Percentiles rank a stretch among this genome's conserved stretches.
Conservation (phyloP, 2,329 filamentous ascomycete species). For the Pseudomassariella vexata region DNA sequence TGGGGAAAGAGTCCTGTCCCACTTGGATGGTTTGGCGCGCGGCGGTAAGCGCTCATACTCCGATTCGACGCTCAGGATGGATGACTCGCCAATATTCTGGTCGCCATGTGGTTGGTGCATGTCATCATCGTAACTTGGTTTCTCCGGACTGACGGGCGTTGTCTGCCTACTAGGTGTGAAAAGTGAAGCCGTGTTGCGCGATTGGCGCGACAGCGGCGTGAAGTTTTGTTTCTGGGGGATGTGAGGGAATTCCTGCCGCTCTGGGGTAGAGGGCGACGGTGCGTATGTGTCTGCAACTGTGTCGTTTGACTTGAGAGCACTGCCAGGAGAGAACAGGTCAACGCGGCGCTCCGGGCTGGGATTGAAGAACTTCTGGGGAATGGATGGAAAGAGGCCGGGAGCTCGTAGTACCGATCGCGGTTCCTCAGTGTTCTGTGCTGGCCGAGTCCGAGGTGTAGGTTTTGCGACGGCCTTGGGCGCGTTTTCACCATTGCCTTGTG, state of each 20-base stretch:
- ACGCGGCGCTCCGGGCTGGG: constrained; percentile 24
- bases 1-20: constrained; percentile 47
- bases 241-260: constrained; percentile 24
- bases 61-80: constrained; percentile 30
- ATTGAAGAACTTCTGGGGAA: constrained; percentile 27
- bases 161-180: constrained; percentile 28
- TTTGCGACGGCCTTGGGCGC: constrained; percentile 6
- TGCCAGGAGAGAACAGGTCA: constrained; percentile 30
- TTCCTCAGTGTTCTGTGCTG: constrained; percentile 17
- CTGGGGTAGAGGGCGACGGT: constrained; percentile 22
- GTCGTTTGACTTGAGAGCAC: constrained; percentile 15
- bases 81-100: constrained; percentile 15
- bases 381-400: constrained; percentile 23
- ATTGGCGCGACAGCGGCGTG: constrained; percentile 33
- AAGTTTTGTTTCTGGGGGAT: constrained; percentile 45
- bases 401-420: constrained; percentile 19
- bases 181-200: constrained; percentile 25
- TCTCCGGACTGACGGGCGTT: constrained; percentile 3
- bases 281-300: constrained; percentile 21
- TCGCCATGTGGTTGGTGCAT: constrained; percentile 1
- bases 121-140: constrained; percentile 7
- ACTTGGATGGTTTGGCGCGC: constrained; percentile 40
- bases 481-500: constrained; percentile 15
- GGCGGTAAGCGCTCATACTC: constrained; percentile 31
- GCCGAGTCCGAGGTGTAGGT: constrained; percentile 8